Evolutionary conservation across 148 eudicot genomes (phyloP).

Genomic region (Dianthus caryophyllus): DNA sequence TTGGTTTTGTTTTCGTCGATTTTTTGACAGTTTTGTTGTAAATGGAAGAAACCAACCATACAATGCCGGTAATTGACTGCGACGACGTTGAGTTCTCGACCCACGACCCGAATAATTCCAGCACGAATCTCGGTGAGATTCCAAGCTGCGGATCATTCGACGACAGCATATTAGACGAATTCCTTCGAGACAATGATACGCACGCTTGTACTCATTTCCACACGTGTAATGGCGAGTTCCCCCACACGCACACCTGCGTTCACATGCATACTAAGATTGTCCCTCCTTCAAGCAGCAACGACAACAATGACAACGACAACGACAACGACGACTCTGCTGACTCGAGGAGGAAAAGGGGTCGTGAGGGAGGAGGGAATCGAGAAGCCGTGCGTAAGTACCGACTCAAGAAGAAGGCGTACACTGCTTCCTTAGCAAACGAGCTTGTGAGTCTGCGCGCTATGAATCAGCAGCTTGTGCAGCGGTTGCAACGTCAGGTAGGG

Average conservation of each 20-base stretch:
- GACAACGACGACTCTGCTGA: constrained; percentile 59
- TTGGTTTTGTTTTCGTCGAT: no score
- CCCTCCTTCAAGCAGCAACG: constrained; percentile 46
- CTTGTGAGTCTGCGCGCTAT: constrained; percentile 57
- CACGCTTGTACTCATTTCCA: constrained; percentile 89
- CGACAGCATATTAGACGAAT: constrained; percentile 64
- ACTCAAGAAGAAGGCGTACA: constrained; percentile 76
- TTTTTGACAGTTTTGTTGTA: background rate
- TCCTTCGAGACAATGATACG: constrained; percentile 48
- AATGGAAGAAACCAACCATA: constrained; percentile 17
- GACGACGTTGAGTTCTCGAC: constrained; percentile 75
- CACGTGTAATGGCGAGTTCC: constrained; percentile 75
- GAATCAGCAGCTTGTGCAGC: constrained; percentile 74
- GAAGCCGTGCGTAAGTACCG: constrained; percentile 90
- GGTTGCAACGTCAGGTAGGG: constrained; percentile 57
- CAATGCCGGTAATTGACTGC: constrained; percentile 43
- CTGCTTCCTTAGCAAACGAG: constrained; percentile 73
- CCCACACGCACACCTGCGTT: constrained; percentile 87
- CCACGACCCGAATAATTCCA: constrained; percentile 51
- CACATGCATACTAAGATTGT: constrained; percentile 81
- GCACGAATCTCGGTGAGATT: constrained; percentile 52
- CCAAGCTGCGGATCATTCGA: constrained; percentile 76
- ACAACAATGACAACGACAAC: constrained; percentile 18
- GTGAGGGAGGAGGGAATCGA: constrained; percentile 37
- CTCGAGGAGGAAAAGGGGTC: constrained; percentile 48